phyloP scores from a whole-genome alignment of 192 early-diverging fungal genomes.

The Podila horticola region DNA sequence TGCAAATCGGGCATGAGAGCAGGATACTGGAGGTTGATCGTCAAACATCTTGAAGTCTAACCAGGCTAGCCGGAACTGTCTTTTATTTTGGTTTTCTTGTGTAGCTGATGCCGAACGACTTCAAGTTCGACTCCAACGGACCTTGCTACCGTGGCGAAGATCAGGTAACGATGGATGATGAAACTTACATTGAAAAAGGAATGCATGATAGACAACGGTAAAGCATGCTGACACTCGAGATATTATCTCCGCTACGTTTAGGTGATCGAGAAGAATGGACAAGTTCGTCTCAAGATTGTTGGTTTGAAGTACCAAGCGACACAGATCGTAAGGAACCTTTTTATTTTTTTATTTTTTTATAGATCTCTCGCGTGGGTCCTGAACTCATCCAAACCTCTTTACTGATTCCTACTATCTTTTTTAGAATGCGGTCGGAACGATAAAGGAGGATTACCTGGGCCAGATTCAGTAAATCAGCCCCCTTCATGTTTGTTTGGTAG shows the following conservation, averaged over 20 bases:
- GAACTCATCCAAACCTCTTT: neutral
- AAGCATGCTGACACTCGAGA: too few species aligned
- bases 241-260: constrained; percentile 11
- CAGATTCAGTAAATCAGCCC: constrained; percentile 62
- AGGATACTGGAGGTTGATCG: too few species aligned
- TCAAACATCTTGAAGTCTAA: too few species aligned
- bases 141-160: constrained; percentile 78
- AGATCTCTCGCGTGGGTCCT: neutral
- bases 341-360: too few species aligned
- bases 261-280: constrained; percentile 86
- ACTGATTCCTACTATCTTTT: neutral
- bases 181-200: too few species aligned
- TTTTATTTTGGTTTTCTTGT: neutral
- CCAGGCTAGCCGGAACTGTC: neutral
- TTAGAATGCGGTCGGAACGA: constrained; percentile 96
- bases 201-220: too few species aligned
- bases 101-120: constrained; percentile 86
- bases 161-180: constrained; percentile 53
- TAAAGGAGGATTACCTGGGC: constrained; percentile 97
- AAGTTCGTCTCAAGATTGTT: constrained; percentile 89
- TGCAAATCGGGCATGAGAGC: neutral
- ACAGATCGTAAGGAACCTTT: constrained; percentile 82
- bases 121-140: constrained; percentile 90
- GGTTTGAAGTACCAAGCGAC: constrained; percentile 92
- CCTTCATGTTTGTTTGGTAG: neutral